Percentiles rank a stretch among this genome's conserved stretches.
phyloP scores from a whole-genome alignment of 1,284 basidiomycete genomes.

The Bothia castanella region DNA sequence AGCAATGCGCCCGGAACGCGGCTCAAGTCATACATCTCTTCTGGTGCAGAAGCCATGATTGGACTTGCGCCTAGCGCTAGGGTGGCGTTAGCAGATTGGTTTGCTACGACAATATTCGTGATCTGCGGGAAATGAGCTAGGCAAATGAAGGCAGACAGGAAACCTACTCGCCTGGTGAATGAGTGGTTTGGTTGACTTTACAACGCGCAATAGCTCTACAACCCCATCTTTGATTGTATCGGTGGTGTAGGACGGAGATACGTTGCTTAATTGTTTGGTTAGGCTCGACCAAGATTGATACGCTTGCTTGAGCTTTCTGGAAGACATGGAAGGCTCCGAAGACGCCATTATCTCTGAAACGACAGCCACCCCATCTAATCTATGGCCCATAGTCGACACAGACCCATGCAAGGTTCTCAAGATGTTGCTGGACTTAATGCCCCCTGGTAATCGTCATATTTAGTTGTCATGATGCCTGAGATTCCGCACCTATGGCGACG shows the following conservation, averaged over 20 bases:
- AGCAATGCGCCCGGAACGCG: conserved; percentile 69
- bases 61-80: conserved; percentile 87
- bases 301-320: conserved; percentile 46
- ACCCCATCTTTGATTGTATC: conserved; percentile 37
- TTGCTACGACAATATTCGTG: conserved; percentile 88
- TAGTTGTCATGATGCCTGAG: neutral
- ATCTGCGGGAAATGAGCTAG: conserved; percentile 49
- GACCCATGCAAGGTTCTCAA: conserved; percentile 70
- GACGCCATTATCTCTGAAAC: conserved; percentile 87
- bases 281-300: conserved; percentile 39
- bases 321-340: conserved; percentile 54
- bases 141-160: neutral
- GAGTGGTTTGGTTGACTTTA: conserved; percentile 59
- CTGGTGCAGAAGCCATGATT: conserved; percentile 85
- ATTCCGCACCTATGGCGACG: conserved; percentile 76
- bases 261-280: conserved; percentile 27
- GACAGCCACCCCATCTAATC: conserved; percentile 82
- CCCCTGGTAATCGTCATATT: conserved; percentile 48
- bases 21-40: conserved; percentile 82
- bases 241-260: conserved; percentile 17
- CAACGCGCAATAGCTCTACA: conserved; percentile 46
- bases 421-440: conserved; percentile 75
- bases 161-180: conserved; percentile 66
- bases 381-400: conserved; percentile 52
- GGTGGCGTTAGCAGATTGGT: conserved; percentile 89